Evolutionary conservation across 2,329 filamentous ascomycete genomes (phyloP).

Genomic region (Davidsoniella eucalypti): DNA sequence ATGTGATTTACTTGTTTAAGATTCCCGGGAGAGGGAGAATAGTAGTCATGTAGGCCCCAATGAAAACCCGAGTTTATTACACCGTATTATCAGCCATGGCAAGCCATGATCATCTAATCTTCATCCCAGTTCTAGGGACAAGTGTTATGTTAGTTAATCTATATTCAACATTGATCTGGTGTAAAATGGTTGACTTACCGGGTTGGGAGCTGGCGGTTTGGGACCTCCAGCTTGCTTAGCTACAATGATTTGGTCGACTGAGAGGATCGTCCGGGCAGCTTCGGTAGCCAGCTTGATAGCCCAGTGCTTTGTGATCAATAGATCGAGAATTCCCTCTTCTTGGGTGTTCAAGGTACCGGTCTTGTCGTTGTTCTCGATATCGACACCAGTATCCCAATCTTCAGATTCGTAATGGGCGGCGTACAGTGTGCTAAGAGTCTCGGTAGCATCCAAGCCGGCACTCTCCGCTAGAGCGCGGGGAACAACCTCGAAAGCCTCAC

Average conservation of each 20-base stretch:
- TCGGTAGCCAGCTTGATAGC: conserved; percentile 95
- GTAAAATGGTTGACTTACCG: conserved; percentile 33
- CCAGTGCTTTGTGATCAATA: conserved; percentile 86
- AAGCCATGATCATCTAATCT: conserved; percentile 26
- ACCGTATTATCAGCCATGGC: conserved; percentile 12
- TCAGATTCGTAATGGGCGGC: conserved; percentile 82
- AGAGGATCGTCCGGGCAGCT: conserved; percentile 80
- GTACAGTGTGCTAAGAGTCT: conserved; percentile 82
- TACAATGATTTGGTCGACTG: conserved; percentile 97
- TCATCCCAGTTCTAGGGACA: conserved; percentile 42
- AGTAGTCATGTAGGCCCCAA: conserved; percentile 2
- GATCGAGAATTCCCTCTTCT: conserved; percentile 77
- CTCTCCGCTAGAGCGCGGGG: conserved; percentile 88
- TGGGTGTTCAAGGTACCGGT: conserved; percentile 73
- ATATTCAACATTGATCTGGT: not conserved
- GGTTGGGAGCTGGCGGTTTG: conserved; percentile 89
- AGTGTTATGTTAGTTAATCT: conserved; percentile 17
- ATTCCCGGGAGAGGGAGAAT: not conserved
- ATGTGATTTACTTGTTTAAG: conserved; percentile 6
- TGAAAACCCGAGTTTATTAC: conserved; percentile 14
- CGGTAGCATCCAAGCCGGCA: conserved; percentile 91
- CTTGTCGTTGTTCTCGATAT: conserved; percentile 75
- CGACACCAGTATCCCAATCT: conserved; percentile 80
- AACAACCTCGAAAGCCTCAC: conserved; percentile 93
- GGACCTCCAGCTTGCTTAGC: conserved; percentile 92